Conservation (phyloP, 495 filamentous ascomycete genomes). For the Aspergillus incahuasiensis region DNA sequence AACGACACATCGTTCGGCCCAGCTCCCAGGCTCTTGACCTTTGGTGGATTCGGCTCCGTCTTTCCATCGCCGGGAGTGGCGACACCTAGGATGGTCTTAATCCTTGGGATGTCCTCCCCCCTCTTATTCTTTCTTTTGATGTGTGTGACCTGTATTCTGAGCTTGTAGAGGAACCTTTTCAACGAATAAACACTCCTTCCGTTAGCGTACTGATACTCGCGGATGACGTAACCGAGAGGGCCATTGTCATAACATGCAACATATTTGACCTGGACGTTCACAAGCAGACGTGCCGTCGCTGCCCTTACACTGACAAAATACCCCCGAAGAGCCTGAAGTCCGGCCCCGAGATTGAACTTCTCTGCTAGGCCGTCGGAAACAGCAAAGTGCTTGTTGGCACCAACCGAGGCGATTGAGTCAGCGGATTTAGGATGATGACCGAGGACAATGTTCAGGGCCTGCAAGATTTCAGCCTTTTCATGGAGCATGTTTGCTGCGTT, state of each 20-base stretch:
- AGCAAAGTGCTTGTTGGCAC: slow-evolving; percentile 40
- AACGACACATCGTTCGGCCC: slow-evolving; percentile 45
- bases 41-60: slow-evolving; percentile 26
- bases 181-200: slow-evolving; percentile 20
- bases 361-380: slow-evolving; percentile 24
- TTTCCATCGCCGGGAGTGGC: slow-evolving; percentile 38
- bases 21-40: slow-evolving; percentile 31
- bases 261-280: slow-evolving; percentile 55
- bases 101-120: slow-evolving; percentile 26
- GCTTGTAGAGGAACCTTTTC: slow-evolving; percentile 42
- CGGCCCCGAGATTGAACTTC: slow-evolving; percentile 29
- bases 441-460: slow-evolving; percentile 53
- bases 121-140: slow-evolving; percentile 33
- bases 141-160: slow-evolving; percentile 38
- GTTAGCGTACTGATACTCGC: slow-evolving; percentile 10
- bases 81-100: slow-evolving; percentile 46
- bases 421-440: slow-evolving; percentile 36
- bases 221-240: slow-evolving; percentile 25
- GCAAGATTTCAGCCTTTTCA: slow-evolving; percentile 37
- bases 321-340: slow-evolving; percentile 54
- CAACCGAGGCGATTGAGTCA: slow-evolving; percentile 27
- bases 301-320: slow-evolving; percentile 65
- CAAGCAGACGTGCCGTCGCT: slow-evolving; percentile 57
- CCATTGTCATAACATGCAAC: slow-evolving; percentile 36
- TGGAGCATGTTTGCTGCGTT: slow-evolving; percentile 34